phyloP scores from a whole-genome alignment of 2,329 filamentous ascomycete genomes.

The Epichloe bromicola region DNA sequence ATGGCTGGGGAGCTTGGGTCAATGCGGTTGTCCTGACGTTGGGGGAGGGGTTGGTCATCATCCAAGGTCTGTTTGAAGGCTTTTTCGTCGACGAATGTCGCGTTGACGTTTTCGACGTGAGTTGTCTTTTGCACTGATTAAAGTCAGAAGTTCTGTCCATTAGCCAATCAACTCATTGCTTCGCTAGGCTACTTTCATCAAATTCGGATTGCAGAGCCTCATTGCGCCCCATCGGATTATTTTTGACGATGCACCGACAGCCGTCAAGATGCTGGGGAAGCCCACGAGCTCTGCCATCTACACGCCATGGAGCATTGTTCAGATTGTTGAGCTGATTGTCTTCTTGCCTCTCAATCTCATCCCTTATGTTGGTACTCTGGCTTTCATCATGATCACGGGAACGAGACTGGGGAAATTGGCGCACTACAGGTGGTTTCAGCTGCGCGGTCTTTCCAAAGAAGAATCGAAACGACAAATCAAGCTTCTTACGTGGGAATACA shows the following conservation, averaged over 20 bases:
- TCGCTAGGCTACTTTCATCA: slow-evolving; percentile 54
- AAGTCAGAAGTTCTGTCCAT: neutral
- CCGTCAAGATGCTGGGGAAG: slow-evolving; percentile 71
- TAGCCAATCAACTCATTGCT: neutral
- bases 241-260: slow-evolving; percentile 53
- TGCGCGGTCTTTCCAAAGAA: slow-evolving; percentile 61
- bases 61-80: slow-evolving; percentile 58
- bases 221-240: slow-evolving; percentile 53
- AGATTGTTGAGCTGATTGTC: slow-evolving; percentile 73
- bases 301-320: slow-evolving; percentile 79
- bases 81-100: slow-evolving; percentile 70
- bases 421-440: slow-evolving; percentile 80
- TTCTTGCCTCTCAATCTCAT: slow-evolving; percentile 78
- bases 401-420: slow-evolving; percentile 78
- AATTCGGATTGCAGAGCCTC: slow-evolving; percentile 56
- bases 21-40: slow-evolving; percentile 79
- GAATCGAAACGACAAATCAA: slow-evolving; percentile 59
- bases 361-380: slow-evolving; percentile 66
- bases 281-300: slow-evolving; percentile 67
- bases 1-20: slow-evolving; percentile 77
- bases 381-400: slow-evolving; percentile 81
- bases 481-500: slow-evolving; percentile 64
- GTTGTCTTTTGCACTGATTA: slow-evolving; percentile 11
- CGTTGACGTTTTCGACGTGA: slow-evolving; percentile 73
- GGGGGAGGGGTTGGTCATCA: slow-evolving; percentile 65